phyloP scores from a whole-genome alignment of 176 grass and related monocot genomes.

The Zea mays region DNA sequence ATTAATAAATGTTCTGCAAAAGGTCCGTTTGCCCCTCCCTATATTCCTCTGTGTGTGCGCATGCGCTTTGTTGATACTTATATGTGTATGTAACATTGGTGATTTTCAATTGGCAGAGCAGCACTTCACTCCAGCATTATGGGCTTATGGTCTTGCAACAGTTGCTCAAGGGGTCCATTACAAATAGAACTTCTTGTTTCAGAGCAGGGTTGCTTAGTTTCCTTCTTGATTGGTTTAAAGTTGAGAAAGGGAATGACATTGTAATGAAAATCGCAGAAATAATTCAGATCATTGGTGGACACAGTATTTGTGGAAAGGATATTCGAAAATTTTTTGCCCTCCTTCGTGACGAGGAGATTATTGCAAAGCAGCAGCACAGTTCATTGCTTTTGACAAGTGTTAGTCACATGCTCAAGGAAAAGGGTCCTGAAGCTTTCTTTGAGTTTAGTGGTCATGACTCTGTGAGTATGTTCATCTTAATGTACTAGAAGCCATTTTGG shows the following conservation, averaged over 20 bases:
- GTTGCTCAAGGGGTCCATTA: conserved; percentile 85
- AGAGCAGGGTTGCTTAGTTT: conserved; percentile 83
- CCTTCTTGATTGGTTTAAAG: conserved; percentile 97
- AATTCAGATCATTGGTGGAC: conserved; percentile 96
- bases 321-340: conserved; percentile 94
- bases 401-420: conserved; percentile 95
- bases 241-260: conserved; percentile 69
- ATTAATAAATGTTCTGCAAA: conserved; percentile 82
- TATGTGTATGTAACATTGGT: conserved; percentile 42
- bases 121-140: conserved; percentile 77
- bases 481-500: neutral
- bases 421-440: conserved; percentile 95
- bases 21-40: conserved; percentile 41
- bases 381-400: conserved; percentile 88
- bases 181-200: conserved; percentile 90
- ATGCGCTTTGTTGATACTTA: neutral
- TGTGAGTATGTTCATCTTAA: conserved; percentile 52
- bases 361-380: conserved; percentile 63
- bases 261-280: conserved; percentile 72
- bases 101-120: conserved; percentile 83
- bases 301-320: conserved; percentile 96
- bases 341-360: conserved; percentile 69
- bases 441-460: conserved; percentile 85
- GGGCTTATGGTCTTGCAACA: conserved; percentile 78
- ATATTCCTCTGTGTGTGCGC: neutral